phyloP scores from a whole-genome alignment of 768 basidiomycete genomes.

The Lactarius pseudohatsudake region DNA sequence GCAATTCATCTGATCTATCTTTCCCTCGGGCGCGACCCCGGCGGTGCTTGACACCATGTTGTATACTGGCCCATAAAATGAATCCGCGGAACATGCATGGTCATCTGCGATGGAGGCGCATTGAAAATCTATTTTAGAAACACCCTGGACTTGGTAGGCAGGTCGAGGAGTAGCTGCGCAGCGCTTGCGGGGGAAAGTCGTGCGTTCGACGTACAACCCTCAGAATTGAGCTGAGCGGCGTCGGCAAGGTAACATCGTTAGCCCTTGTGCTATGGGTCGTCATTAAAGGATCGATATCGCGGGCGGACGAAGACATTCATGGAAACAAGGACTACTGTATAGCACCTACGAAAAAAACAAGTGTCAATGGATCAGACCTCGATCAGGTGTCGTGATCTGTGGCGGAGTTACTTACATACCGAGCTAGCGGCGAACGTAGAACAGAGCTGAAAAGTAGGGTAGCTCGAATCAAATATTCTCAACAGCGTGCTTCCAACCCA shows the following conservation, averaged over 20 bases:
- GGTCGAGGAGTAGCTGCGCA: not conserved
- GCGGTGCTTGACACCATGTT: slow-evolving; percentile 11
- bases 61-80: slow-evolving; percentile 10
- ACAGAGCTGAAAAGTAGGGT: slow-evolving; percentile 15
- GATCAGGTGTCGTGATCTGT: slow-evolving; percentile 12
- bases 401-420: slow-evolving; percentile 23
- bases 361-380: slow-evolving; percentile 4
- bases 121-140: slow-evolving; percentile 19
- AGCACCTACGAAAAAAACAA: slow-evolving; percentile 4
- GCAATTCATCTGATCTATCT: slow-evolving; percentile 25
- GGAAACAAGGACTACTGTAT: slow-evolving; percentile 11
- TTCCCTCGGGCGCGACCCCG: slow-evolving; percentile 22
- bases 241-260: slow-evolving; percentile 26
- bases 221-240: slow-evolving; percentile 3
- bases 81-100: slow-evolving; percentile 20
- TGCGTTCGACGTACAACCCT: not conserved
- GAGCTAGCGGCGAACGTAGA: not conserved
- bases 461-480: not conserved
- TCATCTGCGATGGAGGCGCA: slow-evolving; percentile 25
- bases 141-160: not conserved
- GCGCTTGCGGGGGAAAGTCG: slow-evolving; percentile 6
- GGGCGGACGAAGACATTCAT: slow-evolving; percentile 11
- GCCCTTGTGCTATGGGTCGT: not conserved
- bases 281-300: slow-evolving; percentile 6
- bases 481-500: not conserved